Evolutionary conservation across 805 yeast genomes (phyloP), one percentile per base, ranked within the genome.

Genomic region (Candida hungchunana): DNA sequence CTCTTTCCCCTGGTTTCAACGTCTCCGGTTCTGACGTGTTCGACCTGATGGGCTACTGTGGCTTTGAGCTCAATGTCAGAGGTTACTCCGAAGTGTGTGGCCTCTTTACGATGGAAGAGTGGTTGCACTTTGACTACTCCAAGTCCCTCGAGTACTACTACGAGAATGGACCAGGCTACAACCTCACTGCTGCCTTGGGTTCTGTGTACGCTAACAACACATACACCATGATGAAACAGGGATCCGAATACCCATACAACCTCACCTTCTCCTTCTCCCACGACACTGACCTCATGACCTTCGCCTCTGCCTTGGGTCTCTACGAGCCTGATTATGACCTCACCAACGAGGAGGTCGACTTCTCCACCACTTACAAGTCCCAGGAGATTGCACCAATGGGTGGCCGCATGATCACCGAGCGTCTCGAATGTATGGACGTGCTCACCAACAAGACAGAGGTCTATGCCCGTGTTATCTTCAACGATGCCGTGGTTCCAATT

Each of bases 231-330:
- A 62, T 79, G 44, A 58, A 64, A 40, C 68, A 71, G 36, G 72
- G 73, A 24, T 51, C 55, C 8, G 71, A 69, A 40, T 79, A 75
- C 47, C 69, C 63, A 40, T 73, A 57, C 53, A 69, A 72, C 37
- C 64, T 82, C 31, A 79, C 80, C 67, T 66, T 82, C 46, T 81
- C 77, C 46, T 80, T 84, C 63, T 68, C 85, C 12, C 95, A 86
- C 52, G 95, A 86, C 55, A 72, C 81, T 25, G 82, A 80, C 43
- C 58, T 84, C 27, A 64, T 77, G 43, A 64, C 79, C 27, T 77
- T 70, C 47, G 62, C 79, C 48, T 64, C 84, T 19, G 83, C 90
- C 2, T 59, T 83, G 31, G 88, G 86, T 7, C 55, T 83, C 18
- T 55, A 57, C 23, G 60, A 51, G 18, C 48, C 55, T 8, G 62